A percentile compares a stretch with the other conserved stretches of the same genome.
phyloP scores from a whole-genome alignment of 768 basidiomycete genomes.

The Boletus rufocinnamomeus region DNA sequence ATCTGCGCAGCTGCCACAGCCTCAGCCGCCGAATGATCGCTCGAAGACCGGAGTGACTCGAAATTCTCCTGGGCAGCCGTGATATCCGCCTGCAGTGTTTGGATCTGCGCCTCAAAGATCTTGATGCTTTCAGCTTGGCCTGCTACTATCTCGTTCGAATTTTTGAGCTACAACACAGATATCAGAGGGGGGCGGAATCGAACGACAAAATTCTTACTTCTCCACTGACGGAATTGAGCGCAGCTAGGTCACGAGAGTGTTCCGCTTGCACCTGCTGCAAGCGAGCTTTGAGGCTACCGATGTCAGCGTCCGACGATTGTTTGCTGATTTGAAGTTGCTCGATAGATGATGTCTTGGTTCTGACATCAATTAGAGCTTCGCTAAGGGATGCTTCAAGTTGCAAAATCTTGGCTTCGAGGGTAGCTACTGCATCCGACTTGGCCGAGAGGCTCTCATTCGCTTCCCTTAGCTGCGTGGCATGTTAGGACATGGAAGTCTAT shows the following conservation, averaged over 20 bases:
- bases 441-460: constrained; percentile 52
- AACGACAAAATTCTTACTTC: constrained; percentile 46
- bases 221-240: constrained; percentile 45
- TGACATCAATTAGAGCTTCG: constrained; percentile 45
- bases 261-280: constrained; percentile 41
- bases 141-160: constrained; percentile 42
- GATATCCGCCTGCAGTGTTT: constrained; percentile 52
- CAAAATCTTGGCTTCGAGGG: constrained; percentile 55
- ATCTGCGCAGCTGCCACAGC: constrained; percentile 53
- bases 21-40: constrained; percentile 44
- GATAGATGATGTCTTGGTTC: constrained; percentile 46
- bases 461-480: constrained; percentile 53
- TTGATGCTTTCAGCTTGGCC: constrained; percentile 50
- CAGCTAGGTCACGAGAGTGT: constrained; percentile 25
- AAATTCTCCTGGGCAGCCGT: constrained; percentile 52
- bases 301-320: constrained; percentile 47
- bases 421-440: constrained; percentile 51
- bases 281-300: constrained; percentile 44
- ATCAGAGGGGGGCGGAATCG: constrained; percentile 2
- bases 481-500: constrained; percentile 3
- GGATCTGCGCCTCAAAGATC: constrained; percentile 51
- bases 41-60: constrained; percentile 48
- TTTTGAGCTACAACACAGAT: constrained; percentile 48
- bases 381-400: constrained; percentile 53
- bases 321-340: constrained; percentile 54